These are phyloP conservation scores for Uronychia binucleata DNA, from an alignment of 73 alveolate genomes.

Conservation along the genomic window DNA sequence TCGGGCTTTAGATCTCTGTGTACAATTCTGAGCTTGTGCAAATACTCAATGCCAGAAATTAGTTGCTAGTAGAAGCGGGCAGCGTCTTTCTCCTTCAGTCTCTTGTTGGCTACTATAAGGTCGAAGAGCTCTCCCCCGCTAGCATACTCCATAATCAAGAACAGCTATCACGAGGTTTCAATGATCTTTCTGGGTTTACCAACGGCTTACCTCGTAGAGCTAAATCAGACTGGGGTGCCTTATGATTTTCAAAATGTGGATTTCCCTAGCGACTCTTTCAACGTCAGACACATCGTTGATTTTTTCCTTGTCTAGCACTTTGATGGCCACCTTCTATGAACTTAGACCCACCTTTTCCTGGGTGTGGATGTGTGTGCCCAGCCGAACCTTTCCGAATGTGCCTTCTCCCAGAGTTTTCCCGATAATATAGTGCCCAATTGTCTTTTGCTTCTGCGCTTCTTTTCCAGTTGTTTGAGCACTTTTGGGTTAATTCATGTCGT, in stretches of 20 bases:
- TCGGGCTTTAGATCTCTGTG: constrained; percentile 95
- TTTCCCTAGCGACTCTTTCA: constrained; percentile 24
- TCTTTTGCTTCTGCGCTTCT: too few relatives aligned
- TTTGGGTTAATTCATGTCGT: too few relatives aligned
- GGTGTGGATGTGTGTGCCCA: constrained; percentile 62
- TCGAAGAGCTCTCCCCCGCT: constrained; percentile 89
- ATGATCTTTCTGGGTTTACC: constrained; percentile 31
- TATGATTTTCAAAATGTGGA: constrained; percentile 37
- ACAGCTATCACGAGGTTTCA: constrained; percentile 69
- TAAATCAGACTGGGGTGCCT: constrained; percentile 87
- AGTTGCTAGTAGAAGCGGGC: constrained; percentile 69
- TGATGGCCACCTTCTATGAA: too few relatives aligned
- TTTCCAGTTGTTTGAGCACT: too few relatives aligned
- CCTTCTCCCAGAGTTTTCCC: constrained; percentile 38
- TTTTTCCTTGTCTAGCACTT: constrained; percentile 59
- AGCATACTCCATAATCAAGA: constrained; percentile 85
- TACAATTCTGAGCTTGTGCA: constrained; percentile 72
- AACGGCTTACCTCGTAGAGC: constrained; percentile 63
- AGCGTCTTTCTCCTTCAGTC: constrained; percentile 80
- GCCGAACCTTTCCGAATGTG: constrained; percentile 75
- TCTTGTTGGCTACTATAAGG: constrained; percentile 73
- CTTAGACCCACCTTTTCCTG: constrained; percentile 61
- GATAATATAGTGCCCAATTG: constrained; percentile 9
- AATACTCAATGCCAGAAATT: constrained; percentile 77
- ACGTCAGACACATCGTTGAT: constrained; percentile 20